Evolutionary conservation across 2,329 filamentous ascomycete species (phyloP).

Genomic region (Exophiala phaeomuriformis): DNA sequence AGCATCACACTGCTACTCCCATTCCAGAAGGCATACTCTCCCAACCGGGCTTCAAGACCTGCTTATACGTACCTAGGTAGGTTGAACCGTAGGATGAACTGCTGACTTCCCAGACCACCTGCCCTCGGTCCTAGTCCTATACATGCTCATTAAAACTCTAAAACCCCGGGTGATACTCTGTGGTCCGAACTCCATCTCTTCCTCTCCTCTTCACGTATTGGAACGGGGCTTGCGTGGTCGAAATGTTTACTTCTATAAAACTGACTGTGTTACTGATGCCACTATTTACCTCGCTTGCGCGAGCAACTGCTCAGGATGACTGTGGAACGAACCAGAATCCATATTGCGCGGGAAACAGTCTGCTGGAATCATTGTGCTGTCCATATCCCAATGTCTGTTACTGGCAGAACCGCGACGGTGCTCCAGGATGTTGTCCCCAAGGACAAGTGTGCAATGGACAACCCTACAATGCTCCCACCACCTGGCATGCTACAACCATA

Average conservation of each 20-base stretch:
- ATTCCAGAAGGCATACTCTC: not conserved
- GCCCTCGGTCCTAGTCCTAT: constrained; percentile 2
- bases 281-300: not conserved
- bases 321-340: constrained; percentile 27
- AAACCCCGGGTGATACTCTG: constrained; percentile 12
- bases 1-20: not conserved
- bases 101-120: constrained; percentile 6
- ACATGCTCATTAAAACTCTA: constrained; percentile 11
- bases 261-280: constrained; percentile 3
- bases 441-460: constrained; percentile 25
- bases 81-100: constrained; percentile 5
- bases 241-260: constrained; percentile 3
- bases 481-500: constrained; percentile 8
- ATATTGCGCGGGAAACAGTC: constrained; percentile 23
- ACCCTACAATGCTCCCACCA: constrained; percentile 8
- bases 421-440: constrained; percentile 28
- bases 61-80: not conserved
- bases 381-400: constrained; percentile 27
- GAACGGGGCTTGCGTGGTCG: constrained; percentile 2
- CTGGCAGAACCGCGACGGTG: constrained; percentile 27
- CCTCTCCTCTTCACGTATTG: constrained; percentile 14
- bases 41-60: constrained; percentile 1
- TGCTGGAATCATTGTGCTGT: constrained; percentile 26
- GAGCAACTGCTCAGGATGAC: not conserved
- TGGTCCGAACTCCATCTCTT: constrained; percentile 2